Evolutionary conservation across 352 stramenopile species (phyloP).

Genomic region (Globisporangium carolinianum): DNA sequence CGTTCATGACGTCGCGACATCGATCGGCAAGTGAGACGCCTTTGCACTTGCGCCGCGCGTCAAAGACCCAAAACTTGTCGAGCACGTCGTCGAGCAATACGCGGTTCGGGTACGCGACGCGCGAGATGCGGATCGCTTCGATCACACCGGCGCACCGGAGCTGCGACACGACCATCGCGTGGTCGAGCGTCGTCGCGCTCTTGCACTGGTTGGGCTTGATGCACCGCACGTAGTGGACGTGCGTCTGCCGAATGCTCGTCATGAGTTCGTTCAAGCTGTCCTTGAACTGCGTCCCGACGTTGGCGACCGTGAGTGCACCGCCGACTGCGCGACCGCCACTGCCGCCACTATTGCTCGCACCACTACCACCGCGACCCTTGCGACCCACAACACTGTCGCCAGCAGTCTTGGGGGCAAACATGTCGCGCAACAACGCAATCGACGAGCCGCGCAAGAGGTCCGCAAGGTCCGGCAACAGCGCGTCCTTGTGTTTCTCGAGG

Average conservation of each 20-base stretch:
- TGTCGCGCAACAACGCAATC: conserved; percentile 32
- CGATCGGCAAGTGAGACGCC: conserved; percentile 34
- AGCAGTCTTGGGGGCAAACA: conserved; percentile 40
- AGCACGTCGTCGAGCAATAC: conserved; percentile 82
- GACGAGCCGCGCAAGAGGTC: conserved; percentile 52
- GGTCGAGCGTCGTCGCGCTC: conserved; percentile 80
- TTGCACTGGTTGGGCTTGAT: conserved; percentile 98
- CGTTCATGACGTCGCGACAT: conserved; percentile 53
- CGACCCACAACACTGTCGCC: too few relatives aligned
- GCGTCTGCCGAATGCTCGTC: conserved; percentile 89
- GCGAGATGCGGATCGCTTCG: conserved; percentile 97
- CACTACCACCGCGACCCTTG: neutral
- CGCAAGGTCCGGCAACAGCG: conserved; percentile 89
- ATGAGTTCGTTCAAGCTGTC: conserved; percentile 92
- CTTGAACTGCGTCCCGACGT: conserved; percentile 82
- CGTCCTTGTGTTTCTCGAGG: conserved; percentile 94
- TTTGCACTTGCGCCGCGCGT: conserved; percentile 29
- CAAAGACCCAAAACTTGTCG: conserved; percentile 79
- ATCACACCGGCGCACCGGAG: conserved; percentile 98
- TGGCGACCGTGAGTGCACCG: conserved; percentile 48
- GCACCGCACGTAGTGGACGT: conserved; percentile 98
- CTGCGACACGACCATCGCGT: conserved; percentile 93
- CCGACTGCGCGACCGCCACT: conserved; percentile 6
- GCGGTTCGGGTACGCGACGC: conserved; percentile 97
- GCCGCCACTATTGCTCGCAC: conserved; percentile 10